Base-by-base conservation (phyloP, 495 filamentous ascomycete species). In the Penicillium chermesinum region DNA sequence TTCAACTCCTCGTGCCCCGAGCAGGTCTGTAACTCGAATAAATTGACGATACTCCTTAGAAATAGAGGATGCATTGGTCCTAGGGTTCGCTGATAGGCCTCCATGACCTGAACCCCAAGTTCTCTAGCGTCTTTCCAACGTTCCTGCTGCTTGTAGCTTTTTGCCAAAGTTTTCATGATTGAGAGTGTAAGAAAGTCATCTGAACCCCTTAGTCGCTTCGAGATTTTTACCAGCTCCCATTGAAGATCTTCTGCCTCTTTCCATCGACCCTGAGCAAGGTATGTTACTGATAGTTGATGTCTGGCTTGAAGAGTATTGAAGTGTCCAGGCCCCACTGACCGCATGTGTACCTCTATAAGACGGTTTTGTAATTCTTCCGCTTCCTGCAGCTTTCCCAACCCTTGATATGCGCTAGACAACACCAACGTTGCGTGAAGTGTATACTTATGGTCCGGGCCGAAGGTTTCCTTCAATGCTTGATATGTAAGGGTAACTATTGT, bases 41-140 rank as follows among this genome's bases (percentile, higher is more conserved):
- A 18, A 12, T 44, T 44, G 2, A 1, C 14, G 18, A 48, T 48
- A 21, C 44, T 53, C 7, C n/a, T 44, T 2, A 53, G 44, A 32
- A 33, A 42, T 2, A 13, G 7, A 35, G 49, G 57, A 50, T 59
- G 52, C 33, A 53, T 40, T 39, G 20, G 25, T 0, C 52, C 48
- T 16, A 59, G 52, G 17, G 44, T 33, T 30, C 16, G 38, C 32
- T 55, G 49, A n/a, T n/a, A 42, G 15, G 44, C 48, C 34, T 56
- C 34, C 30, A 62, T 40, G 2, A 46, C 36, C 17, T 53, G 57
- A 44, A 37, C 6, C 20, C 20, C 13, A 20, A 20, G 37, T 13
- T 3, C 10, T 17, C 38, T 21, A n/a, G 44, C 34, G 15, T 37
- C 33, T 33, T 35, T 44, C 41, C 41, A 44, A 15, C 25, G 41